A percentile compares a stretch with the other conserved stretches of the same genome.
Evolutionary conservation across 2,329 filamentous ascomycete species (phyloP).

Genomic region (Scedosporium boydii): DNA sequence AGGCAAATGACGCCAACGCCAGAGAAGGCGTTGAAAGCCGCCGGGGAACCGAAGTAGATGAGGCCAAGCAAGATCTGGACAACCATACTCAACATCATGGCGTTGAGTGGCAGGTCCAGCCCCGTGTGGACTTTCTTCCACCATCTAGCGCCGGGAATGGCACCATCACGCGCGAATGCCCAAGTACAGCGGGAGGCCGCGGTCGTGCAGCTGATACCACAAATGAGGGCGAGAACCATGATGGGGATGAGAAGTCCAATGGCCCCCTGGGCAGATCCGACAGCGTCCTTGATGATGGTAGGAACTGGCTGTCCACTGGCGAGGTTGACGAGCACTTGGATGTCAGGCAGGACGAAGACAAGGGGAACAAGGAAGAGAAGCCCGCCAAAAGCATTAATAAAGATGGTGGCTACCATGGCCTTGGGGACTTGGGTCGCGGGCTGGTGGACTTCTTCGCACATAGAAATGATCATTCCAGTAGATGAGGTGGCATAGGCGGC

Average conservation of each 20-base stretch:
- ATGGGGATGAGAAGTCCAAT: constrained; percentile 56
- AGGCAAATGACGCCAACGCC: constrained; percentile 61
- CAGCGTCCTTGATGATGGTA: constrained; percentile 51
- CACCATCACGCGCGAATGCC: constrained; percentile 62
- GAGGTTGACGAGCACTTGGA: constrained; percentile 42
- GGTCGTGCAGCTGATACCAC: constrained; percentile 60
- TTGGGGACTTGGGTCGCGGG: constrained; percentile 61
- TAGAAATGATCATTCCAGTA: constrained; percentile 72
- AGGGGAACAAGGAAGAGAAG: constrained; percentile 60
- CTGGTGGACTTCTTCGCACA: constrained; percentile 63
- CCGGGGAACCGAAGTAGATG: constrained; percentile 60
- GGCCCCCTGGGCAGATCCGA: constrained; percentile 50
- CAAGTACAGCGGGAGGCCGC: constrained; percentile 58
- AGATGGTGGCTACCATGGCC: constrained; percentile 59
- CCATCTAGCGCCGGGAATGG: constrained; percentile 51
- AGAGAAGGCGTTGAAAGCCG: constrained; percentile 65
- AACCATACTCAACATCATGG: constrained; percentile 62
- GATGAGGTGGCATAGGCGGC: constrained; percentile 67
- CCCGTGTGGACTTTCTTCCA: constrained; percentile 54
- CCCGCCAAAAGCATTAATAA: constrained; percentile 57
- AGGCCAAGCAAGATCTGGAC: constrained; percentile 54
- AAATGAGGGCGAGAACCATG: constrained; percentile 56
- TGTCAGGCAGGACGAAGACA: constrained; percentile 58
- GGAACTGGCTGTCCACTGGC: constrained; percentile 54
- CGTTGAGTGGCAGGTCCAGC: constrained; percentile 58